phyloP scores from a whole-genome alignment of 495 filamentous ascomycete species.

The Chaetomidium leptoderma region DNA sequence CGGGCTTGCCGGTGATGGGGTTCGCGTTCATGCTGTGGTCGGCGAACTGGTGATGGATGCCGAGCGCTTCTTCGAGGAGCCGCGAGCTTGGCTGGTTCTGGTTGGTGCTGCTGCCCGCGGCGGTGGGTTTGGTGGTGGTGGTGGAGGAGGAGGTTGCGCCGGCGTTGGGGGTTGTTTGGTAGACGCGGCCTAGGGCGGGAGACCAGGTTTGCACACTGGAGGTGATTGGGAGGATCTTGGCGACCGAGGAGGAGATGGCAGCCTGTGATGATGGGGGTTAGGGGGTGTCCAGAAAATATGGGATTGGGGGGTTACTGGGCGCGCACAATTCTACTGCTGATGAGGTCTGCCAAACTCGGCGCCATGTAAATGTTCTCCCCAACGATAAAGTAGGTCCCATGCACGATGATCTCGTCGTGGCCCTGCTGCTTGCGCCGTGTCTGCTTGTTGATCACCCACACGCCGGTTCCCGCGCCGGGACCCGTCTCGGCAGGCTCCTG shows the following conservation, averaged over 20 bases:
- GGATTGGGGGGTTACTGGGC: neutral
- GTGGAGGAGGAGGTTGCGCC: constrained; percentile 14
- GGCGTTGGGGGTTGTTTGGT: constrained; percentile 49
- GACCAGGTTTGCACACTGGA: constrained; percentile 66
- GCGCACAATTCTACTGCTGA: constrained; percentile 70
- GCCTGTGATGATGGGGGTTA: constrained; percentile 26
- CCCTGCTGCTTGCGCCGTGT: constrained; percentile 58
- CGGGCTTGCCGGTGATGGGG: constrained; percentile 78
- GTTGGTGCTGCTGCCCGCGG: constrained; percentile 25
- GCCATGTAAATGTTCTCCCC: constrained; percentile 89
- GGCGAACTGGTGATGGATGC: constrained; percentile 58
- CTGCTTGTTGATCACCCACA: constrained; percentile 94
- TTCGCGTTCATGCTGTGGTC: constrained; percentile 91
- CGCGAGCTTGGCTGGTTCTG: constrained; percentile 44
- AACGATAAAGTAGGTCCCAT: constrained; percentile 77
- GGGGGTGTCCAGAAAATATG: neutral
- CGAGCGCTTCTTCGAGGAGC: constrained; percentile 63
- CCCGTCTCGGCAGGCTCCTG: constrained; percentile 67
- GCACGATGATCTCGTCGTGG: constrained; percentile 63
- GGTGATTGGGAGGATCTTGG: constrained; percentile 53
- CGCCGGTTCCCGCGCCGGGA: constrained; percentile 59
- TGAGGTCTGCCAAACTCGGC: constrained; percentile 69
- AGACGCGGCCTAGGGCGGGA: constrained; percentile 69
- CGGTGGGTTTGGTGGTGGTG: constrained; percentile 26
- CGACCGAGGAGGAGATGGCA: constrained; percentile 62